Conservation (phyloP, 208 protist genomes). For the Leptomonas pyrrhocoris region DNA sequence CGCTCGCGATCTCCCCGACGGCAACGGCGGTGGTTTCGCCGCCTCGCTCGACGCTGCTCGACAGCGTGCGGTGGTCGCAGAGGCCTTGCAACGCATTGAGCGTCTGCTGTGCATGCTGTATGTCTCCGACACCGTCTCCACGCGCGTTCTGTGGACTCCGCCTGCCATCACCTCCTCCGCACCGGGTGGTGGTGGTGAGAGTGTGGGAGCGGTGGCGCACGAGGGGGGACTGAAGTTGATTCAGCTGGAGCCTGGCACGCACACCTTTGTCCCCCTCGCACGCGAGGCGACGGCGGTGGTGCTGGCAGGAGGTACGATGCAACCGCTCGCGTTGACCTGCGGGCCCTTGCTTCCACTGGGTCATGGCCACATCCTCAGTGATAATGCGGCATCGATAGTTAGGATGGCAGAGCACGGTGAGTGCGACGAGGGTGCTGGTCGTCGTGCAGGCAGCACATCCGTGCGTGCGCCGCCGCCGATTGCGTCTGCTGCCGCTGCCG, state of each 20-base stretch:
- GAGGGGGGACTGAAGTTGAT: slow-evolving; percentile 44
- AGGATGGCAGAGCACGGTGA: no score
- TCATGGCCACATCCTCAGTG: neutral
- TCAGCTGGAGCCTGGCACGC: slow-evolving; percentile 67
- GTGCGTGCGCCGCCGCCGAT: neutral
- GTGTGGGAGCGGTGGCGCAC: neutral
- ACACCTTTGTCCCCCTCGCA: slow-evolving; percentile 66
- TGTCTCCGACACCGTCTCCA: slow-evolving; percentile 31
- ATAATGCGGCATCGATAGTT: no score
- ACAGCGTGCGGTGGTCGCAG: slow-evolving; percentile 11
- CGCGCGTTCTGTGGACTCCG: slow-evolving; percentile 30
- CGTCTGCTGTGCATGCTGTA: slow-evolving; percentile 30
- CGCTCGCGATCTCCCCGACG: no score
- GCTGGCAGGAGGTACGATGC: slow-evolving; percentile 94
- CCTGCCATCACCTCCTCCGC: neutral
- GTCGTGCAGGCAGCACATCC: no score
- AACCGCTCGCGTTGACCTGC: slow-evolving; percentile 84
- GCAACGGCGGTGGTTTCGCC: neutral
- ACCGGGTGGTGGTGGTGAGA: no score
- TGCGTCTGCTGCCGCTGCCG: neutral
- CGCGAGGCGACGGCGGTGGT: slow-evolving; percentile 65
- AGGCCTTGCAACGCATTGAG: slow-evolving; percentile 40
- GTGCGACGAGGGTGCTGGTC: no score
- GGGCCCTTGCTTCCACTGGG: slow-evolving; percentile 57
- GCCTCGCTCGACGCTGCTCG: neutral